Conservation (phyloP, 139 green algal species). For the Closterium sp. region DNA sequence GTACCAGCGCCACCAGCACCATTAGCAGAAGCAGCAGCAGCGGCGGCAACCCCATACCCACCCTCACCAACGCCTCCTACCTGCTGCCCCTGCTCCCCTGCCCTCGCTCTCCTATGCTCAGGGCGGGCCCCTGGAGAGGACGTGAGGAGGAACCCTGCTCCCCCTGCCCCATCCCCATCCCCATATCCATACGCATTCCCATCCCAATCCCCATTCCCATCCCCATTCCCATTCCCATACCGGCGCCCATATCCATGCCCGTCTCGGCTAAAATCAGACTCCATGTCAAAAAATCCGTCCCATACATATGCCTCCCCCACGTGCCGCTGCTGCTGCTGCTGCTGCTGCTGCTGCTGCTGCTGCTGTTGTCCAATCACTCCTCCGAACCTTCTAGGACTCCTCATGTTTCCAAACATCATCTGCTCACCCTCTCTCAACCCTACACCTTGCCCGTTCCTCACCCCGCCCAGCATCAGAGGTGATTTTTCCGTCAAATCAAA, state of each 20-base stretch:
- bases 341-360: background rate
- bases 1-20: too few species aligned
- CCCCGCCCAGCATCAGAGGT: too few species aligned
- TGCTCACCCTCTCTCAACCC: too few species aligned
- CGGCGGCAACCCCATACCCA: background rate
- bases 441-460: too few species aligned
- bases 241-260: too few species aligned
- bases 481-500: too few species aligned
- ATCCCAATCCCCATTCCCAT: too few species aligned
- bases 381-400: too few species aligned
- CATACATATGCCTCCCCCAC: background rate
- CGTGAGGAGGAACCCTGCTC: background rate
- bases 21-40: background rate
- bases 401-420: too few species aligned
- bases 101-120: background rate
- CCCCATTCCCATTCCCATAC: too few species aligned
- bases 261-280: background rate
- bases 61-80: background rate
- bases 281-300: background rate
- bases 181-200: background rate
- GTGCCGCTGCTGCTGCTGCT: background rate
- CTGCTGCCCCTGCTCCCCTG: background rate
- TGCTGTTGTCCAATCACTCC: too few species aligned
- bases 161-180: background rate
- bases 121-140: background rate